Percentiles rank a stretch among this genome's conserved stretches.
phyloP scores from a whole-genome alignment of 2,329 filamentous ascomycete genomes.

The Fusarium bulbicola region DNA sequence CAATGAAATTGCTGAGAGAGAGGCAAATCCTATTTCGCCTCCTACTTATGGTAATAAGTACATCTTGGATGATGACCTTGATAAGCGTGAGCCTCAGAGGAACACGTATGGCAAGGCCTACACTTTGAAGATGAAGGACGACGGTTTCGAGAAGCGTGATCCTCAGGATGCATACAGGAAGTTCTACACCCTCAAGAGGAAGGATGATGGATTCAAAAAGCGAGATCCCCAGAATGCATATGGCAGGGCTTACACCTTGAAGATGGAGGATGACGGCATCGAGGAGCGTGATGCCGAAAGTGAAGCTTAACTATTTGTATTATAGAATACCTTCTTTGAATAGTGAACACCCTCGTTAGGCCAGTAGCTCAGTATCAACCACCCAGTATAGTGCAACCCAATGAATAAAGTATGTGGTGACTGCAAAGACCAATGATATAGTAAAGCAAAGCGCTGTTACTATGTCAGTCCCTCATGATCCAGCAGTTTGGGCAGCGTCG shows the following conservation, averaged over 20 bases:
- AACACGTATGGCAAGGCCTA: not conserved
- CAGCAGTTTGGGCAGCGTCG: not conserved
- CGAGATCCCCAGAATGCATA: not conserved
- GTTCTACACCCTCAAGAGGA: not conserved
- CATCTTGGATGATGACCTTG: not conserved
- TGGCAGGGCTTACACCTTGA: not conserved
- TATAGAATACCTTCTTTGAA: not conserved
- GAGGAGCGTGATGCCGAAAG: not conserved
- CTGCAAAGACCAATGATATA: not conserved
- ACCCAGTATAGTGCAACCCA: not conserved
- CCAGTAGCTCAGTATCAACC: not conserved
- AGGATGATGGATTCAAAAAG: not conserved
- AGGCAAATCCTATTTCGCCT: not conserved
- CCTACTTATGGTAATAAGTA: not conserved
- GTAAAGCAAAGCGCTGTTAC: not conserved
- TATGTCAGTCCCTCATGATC: no score
- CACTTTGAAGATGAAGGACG: not conserved
- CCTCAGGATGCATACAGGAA: not conserved
- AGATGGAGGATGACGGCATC: not conserved
- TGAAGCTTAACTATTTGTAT: not conserved
- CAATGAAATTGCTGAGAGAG: not conserved
- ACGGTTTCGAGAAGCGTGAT: not conserved
- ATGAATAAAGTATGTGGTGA: not conserved
- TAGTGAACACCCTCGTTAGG: not conserved
- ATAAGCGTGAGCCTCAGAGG: not conserved